Evolutionary conservation across 768 basidiomycete genomes (phyloP), one percentile per base, ranked within the genome.

Genomic region (Lactifluus hygrophoroides): DNA sequence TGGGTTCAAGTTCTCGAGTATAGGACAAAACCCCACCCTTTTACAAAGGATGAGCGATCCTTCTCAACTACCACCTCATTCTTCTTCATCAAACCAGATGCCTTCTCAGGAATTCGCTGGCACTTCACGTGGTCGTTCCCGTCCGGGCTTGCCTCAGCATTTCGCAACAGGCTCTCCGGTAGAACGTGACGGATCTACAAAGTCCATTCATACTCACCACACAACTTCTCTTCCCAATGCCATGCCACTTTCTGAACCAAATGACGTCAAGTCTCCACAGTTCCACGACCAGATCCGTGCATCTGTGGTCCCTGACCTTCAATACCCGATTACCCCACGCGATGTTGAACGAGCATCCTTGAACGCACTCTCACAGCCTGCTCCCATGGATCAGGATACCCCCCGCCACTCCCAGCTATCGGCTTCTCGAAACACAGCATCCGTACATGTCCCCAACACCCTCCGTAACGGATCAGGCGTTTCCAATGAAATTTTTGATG

Each of bases 231-330:
- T 37, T 21, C 34, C 10, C n/a, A 17, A 17, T 16, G 10, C 21
- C 7, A 0, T 23, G 17, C 40, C 25, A 7, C 2, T 43, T n/a
- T 21, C 35, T 14, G 54, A 45, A 23, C 48, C 11, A 25, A 44
- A 27, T 14, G 34, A 50, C 23, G 42, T 38, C 19, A 54, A 28
- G 35, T 9, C 9, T 14, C 13, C 27, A 28, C 48, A 54, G 21
- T 30, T 25, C 13, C 6, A 17, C 17, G 42, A 51, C 6, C 32
- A 37, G n/a, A 44, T 8, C 16, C 54, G 54, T 35, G 10, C 42
- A 14, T 43, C 58, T 45, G 25, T 44, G 11, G 14, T 60, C 5
- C 58, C 58, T n/a, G 58, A 60, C 40, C 58, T 60, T 16, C 54
- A 51, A 27, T 60, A 60, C 35, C 58, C 58, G 9, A 38, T 32